Conservation (phyloP, 495 filamentous ascomycete species). For the Neohortaea acidophila region DNA sequence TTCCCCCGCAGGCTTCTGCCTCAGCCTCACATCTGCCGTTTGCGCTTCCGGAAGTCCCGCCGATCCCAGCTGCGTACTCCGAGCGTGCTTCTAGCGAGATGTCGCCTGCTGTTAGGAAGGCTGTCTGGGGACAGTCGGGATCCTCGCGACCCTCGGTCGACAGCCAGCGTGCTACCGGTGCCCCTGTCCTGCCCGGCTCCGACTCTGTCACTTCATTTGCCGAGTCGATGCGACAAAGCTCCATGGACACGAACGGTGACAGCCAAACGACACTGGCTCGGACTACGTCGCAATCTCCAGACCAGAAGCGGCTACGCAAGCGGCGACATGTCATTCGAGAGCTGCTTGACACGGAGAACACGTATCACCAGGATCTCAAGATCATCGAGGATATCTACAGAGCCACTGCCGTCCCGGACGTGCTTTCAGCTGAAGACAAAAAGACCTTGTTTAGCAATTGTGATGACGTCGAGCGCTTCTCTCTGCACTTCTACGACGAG, state of each 20-base stretch:
- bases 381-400: slow-evolving; percentile 94
- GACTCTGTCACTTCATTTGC: slow-evolving; percentile 12
- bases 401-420: slow-evolving; percentile 70
- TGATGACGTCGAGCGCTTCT: slow-evolving; percentile 71
- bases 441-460: slow-evolving; percentile 83
- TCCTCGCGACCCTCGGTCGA: slow-evolving; percentile 14
- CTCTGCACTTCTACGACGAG: slow-evolving; percentile 56
- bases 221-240: slow-evolving; percentile 8
- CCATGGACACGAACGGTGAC: slow-evolving; percentile 6
- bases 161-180: slow-evolving; percentile 7
- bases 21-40: slow-evolving; percentile 3
- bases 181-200: slow-evolving; percentile 13
- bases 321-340: slow-evolving; percentile 74
- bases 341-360: slow-evolving; percentile 76
- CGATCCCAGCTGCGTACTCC: not conserved
- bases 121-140: slow-evolving; percentile 9
- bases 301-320: slow-evolving; percentile 44
- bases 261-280: slow-evolving; percentile 12
- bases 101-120: slow-evolving; percentile 9
- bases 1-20: not conserved
- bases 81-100: slow-evolving; percentile 16
- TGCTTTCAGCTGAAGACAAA: slow-evolving; percentile 67
- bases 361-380: slow-evolving; percentile 83
- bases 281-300: slow-evolving; percentile 34
- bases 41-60: slow-evolving; percentile 3